Evolutionary conservation across 768 basidiomycete species (phyloP), one percentile per base, ranked within the genome.

Genomic region (Pulveroboletus ravenelii): DNA sequence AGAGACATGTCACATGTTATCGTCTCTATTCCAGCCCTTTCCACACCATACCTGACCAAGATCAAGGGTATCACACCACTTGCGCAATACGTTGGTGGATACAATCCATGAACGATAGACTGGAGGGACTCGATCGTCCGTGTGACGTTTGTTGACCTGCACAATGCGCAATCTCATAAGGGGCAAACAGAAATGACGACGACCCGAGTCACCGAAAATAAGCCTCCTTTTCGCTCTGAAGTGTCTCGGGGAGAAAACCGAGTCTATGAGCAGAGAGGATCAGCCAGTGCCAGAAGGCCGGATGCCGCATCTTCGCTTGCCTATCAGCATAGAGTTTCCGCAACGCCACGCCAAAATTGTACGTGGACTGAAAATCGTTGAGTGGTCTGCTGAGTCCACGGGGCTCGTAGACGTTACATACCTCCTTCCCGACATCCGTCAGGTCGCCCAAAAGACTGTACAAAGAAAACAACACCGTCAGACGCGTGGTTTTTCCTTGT

Each of bases 81-180:
- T 8, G 65, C 66, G 54, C 78, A 81, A 60, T 79, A 79, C 5
- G 66, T 54, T 7, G 70, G 66, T 2, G 85, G 85, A 58, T 89
- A 91, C 41, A 92, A 63, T 1, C 88, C 88, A 44, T 82, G 75
- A n/a, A 87, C 71, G 32, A 90, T 72, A 55, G 91, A 82, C 56
- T 86, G 82, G 15, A 89, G 67, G 0, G 83, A 83, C 57, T 90
- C 86, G 14, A 84, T 81, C 6, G 88, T 90, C 31, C 89, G 75
- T 0, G 87, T 79, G 64, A 92, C 80, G 60, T 87, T 85, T 2
- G 89, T 92, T 14, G 80, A 85, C 41, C 84, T 83, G 44, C 9
- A 49, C 25, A 31, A 48, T 23, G 36, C 7, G 15, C 13, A 25
- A 35, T 31, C 12, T 3, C 8, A 27, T 47, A 51, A 23, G 10